Percentiles rank a stretch among this genome's conserved stretches.
Evolutionary conservation across 495 filamentous ascomycete species (phyloP).

Genomic region (Chlorociboria aeruginascens): DNA sequence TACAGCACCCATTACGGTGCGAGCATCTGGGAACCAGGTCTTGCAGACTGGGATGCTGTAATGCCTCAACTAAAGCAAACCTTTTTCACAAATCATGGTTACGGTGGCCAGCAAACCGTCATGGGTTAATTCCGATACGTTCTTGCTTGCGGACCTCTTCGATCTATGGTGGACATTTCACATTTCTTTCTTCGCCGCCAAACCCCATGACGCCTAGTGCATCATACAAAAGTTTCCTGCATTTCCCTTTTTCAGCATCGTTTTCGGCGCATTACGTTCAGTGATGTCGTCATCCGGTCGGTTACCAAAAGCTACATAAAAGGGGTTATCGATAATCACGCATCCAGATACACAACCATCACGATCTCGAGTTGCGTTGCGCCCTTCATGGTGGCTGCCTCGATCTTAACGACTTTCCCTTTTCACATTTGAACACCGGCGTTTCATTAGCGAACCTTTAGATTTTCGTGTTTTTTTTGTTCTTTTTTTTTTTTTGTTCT

Average conservation of each 20-base stretch:
- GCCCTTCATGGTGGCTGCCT: slow-evolving; percentile 17
- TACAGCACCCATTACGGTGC: slow-evolving; percentile 10
- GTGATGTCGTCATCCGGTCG: slow-evolving; percentile 12
- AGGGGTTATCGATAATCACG: slow-evolving; percentile 10
- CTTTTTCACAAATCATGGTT: slow-evolving; percentile 11
- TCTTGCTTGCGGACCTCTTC: neutral
- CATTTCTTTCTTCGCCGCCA: slow-evolving; percentile 2
- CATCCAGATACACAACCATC: slow-evolving; percentile 10
- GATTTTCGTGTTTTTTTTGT: too few relatives aligned
- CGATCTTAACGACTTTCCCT: slow-evolving; percentile 21
- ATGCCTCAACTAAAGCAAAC: slow-evolving; percentile 13
- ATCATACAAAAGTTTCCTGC: slow-evolving; percentile 20
- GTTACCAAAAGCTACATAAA: slow-evolving; percentile 12
- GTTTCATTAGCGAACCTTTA: slow-evolving; percentile 21
- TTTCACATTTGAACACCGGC: slow-evolving; percentile 10
- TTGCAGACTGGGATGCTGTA: slow-evolving; percentile 10
- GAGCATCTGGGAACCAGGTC: slow-evolving; percentile 10
- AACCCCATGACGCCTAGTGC: slow-evolving; percentile 18
- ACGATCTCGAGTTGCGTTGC: slow-evolving; percentile 22
- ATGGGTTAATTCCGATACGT: slow-evolving; percentile 4
- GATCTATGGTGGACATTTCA: neutral
- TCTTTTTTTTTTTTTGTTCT: too few relatives aligned
- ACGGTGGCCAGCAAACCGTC: slow-evolving; percentile 15
- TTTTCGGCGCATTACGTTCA: slow-evolving; percentile 21
- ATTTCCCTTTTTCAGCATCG: slow-evolving; percentile 16